Evolutionary conservation across 305 asterid species (phyloP).

Genomic region (Fraxinus albicans): DNA sequence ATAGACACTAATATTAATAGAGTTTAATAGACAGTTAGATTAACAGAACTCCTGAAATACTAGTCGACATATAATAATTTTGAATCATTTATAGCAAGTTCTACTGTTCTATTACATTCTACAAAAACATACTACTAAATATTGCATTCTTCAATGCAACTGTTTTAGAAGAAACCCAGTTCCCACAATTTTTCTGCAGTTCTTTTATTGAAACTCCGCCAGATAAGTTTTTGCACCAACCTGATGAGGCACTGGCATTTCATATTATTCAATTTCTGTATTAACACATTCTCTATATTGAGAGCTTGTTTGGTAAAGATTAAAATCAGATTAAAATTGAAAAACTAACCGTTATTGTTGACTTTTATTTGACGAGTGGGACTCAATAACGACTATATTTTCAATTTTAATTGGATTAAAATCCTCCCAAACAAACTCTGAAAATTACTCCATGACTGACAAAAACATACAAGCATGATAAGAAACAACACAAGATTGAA

Average conservation of each 20-base stretch:
- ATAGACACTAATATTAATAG: no score
- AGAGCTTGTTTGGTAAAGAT: no score
- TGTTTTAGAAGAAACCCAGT: neutral
- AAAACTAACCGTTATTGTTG: no score
- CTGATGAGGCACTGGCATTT: neutral
- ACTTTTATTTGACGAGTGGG: no score
- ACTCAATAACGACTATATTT: no score
- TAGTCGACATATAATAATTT: neutral
- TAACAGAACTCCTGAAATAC: neutral
- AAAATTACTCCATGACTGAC: neutral
- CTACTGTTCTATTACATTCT: neutral
- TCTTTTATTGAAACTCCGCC: neutral
- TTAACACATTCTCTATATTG: neutral
- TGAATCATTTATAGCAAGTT: neutral
- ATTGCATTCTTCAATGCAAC: neutral
- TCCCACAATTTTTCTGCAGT: neutral
- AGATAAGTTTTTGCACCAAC: neutral
- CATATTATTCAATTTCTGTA: neutral
- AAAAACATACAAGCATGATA: neutral
- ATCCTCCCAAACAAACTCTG: no score
- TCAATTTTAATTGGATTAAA: no score
- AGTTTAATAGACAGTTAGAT: neutral
- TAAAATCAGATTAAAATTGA: no score
- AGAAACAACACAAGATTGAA: neutral
- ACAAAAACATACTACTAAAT: neutral